Evolutionary conservation across 192 early-diverging fungal genomes (phyloP), one percentile per base, ranked within the genome.

Genomic region (Linderina pennispora): DNA sequence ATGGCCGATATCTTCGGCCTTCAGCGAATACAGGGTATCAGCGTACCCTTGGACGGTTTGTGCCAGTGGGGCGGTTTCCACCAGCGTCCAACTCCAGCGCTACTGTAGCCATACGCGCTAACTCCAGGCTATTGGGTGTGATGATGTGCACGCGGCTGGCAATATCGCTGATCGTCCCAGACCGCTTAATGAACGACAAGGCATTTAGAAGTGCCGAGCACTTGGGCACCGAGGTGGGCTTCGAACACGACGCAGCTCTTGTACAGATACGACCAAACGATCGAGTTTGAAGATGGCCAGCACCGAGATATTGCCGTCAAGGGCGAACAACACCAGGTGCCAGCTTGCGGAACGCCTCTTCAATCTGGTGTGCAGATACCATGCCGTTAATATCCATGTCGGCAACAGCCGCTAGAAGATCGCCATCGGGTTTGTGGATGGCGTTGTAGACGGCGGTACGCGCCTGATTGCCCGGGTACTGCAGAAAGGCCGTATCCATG

Each of bases 171-270:
- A 41, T 14, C 22, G 49, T 13, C 4, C 45, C 25, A 0, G 48
- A 48, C n/a, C 48, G 21, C 18, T 76, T 52, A 23, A 72, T 59
- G 10, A 23, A 36, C 8, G 74, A 62, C 23, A 81, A 42, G n/a
- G 66, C 75, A 3, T 40, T 46, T 14, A 85, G 63, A 11, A 92
- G 18, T 18, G 58, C 74, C 2, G 68, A 50, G 20, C 85, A 81
- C 50, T 98, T 98, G 6, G 84, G 78, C 11, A 86, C 75, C 5
- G 92, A 95, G 1, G 96, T 98, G 0, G 96, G 92, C 45, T 98
- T n/a, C 96, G 59, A 92, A 95, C 19, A 96, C 75, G 0, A 76
- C 78, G 59, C 52, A 53, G 3, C 45, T 13, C 3, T 41, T 13
- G 19, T 16, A 9, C 7, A 39, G n/a, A 4, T 25, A 32, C 17